A percentile compares a stretch with the other conserved stretches of the same genome.
Conservation (phyloP, 768 basidiomycete species). For the Suillus hirtellus region DNA sequence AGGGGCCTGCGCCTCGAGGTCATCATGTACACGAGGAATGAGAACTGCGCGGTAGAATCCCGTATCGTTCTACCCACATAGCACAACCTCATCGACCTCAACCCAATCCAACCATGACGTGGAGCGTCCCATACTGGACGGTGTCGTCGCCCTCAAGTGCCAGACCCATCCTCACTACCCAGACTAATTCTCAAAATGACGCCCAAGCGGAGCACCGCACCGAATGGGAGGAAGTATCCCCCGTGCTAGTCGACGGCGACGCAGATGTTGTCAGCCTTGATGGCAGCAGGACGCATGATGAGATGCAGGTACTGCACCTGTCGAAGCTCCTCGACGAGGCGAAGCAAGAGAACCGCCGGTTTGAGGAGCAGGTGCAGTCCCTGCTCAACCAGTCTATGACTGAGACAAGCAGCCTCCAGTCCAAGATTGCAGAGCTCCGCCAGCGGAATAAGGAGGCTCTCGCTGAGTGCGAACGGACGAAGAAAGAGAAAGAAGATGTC, state of each 20-base stretch:
- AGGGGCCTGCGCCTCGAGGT: constrained; percentile 1
- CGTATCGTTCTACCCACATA: background rate
- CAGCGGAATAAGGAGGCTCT: constrained; percentile 7
- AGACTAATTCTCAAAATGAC: background rate
- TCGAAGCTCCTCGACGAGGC: background rate
- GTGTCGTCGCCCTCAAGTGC: background rate
- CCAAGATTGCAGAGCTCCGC: constrained; percentile 3
- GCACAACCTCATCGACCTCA: background rate
- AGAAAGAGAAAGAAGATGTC: constrained; percentile 22
- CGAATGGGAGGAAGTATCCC: constrained; percentile 8
- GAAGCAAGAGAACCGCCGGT: constrained; percentile 8
- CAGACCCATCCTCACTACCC: background rate
- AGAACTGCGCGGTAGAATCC: background rate
- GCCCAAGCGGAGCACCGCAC: background rate
- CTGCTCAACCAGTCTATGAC: constrained; percentile 9
- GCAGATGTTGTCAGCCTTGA: constrained; percentile 11
- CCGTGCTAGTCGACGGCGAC: constrained; percentile 9
- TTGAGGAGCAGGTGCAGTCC: constrained; percentile 9
- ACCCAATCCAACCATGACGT: constrained; percentile 1
- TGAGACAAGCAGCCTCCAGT: constrained; percentile 9
- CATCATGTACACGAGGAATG: background rate
- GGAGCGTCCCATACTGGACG: constrained; percentile 6
- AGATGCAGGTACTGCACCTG: constrained; percentile 4
- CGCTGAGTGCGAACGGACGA: constrained; percentile 16
- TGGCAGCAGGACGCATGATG: constrained; percentile 2